Evolutionary conservation across 2,329 filamentous ascomycete genomes (phyloP).

Genomic region (Aspergillus jensenii): DNA sequence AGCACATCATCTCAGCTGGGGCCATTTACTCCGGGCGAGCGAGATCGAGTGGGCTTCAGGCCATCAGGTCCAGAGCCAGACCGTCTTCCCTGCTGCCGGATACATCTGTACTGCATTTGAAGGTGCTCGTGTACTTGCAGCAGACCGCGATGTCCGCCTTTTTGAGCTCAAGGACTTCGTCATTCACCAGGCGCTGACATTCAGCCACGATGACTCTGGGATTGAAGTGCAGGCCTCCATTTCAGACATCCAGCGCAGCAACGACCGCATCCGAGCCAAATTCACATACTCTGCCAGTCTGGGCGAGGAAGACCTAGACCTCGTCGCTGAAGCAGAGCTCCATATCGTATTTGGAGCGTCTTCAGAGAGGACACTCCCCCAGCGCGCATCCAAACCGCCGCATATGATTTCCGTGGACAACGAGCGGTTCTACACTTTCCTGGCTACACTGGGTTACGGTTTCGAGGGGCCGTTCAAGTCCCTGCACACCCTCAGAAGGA

Average conservation of each 20-base stretch:
- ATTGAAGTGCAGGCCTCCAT: background rate
- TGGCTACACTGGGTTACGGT: background rate
- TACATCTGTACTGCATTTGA: background rate
- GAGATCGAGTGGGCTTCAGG: background rate
- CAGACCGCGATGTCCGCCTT: background rate
- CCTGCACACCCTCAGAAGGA: background rate
- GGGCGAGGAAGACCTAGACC: background rate
- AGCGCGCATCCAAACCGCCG: background rate
- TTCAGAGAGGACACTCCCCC: background rate
- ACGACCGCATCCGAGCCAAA: background rate
- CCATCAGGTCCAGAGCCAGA: background rate
- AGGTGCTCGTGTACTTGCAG: background rate
- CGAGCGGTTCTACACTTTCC: background rate
- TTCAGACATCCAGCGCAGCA: background rate
- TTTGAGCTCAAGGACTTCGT: background rate
- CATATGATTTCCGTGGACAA: background rate
- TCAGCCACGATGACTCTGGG: background rate
- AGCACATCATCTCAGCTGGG: background rate
- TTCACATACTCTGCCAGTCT: background rate
- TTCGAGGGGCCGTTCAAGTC: background rate
- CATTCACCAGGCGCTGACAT: background rate
- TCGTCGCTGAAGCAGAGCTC: background rate
- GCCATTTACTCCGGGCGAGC: background rate
- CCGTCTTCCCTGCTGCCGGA: background rate
- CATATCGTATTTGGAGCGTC: background rate